phyloP scores from a whole-genome alignment of 352 stramenopile species.

The Phytophthora niederhauseri region DNA sequence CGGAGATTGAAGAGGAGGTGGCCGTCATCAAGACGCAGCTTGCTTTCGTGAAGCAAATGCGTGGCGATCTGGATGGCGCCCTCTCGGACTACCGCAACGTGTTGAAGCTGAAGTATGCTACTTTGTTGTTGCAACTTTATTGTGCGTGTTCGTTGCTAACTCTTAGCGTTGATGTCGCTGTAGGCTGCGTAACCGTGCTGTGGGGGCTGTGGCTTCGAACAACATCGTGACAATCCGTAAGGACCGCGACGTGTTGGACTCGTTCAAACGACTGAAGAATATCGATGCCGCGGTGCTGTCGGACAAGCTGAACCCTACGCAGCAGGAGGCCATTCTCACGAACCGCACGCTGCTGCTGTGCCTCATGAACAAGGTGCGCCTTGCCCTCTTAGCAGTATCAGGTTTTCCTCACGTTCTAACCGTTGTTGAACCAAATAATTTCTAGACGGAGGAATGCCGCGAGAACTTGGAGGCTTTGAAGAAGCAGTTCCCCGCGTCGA shows the following conservation, averaged over 20 bases:
- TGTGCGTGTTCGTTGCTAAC: slow-evolving; percentile 8
- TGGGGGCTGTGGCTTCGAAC: slow-evolving; percentile 75
- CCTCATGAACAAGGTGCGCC: slow-evolving; percentile 73
- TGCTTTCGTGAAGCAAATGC: slow-evolving; percentile 84
- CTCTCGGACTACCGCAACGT: slow-evolving; percentile 79
- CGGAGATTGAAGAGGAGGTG: slow-evolving; percentile 76
- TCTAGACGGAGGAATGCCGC: slow-evolving; percentile 65
- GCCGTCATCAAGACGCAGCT: slow-evolving; percentile 75
- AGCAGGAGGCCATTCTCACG: slow-evolving; percentile 77
- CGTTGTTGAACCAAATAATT: slow-evolving; percentile 8
- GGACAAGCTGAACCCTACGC: slow-evolving; percentile 62
- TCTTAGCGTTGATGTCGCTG: slow-evolving; percentile 11
- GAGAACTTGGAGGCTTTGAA: slow-evolving; percentile 61
- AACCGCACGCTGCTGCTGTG: slow-evolving; percentile 78
- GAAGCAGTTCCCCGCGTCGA: slow-evolving; percentile 64
- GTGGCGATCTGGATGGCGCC: slow-evolving; percentile 67
- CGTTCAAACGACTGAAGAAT: slow-evolving; percentile 80
- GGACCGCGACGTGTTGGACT: slow-evolving; percentile 83
- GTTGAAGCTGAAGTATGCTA: slow-evolving; percentile 78
- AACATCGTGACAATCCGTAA: slow-evolving; percentile 86
- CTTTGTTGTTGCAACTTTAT: background rate
- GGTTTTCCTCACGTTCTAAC: background rate
- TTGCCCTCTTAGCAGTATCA: background rate
- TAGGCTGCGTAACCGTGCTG: slow-evolving; percentile 67
- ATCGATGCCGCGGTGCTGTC: slow-evolving; percentile 57